These are phyloP conservation scores for Nakazawaea holstii DNA, from an alignment of 805 yeast genomes.

Conservation along the genomic window DNA sequence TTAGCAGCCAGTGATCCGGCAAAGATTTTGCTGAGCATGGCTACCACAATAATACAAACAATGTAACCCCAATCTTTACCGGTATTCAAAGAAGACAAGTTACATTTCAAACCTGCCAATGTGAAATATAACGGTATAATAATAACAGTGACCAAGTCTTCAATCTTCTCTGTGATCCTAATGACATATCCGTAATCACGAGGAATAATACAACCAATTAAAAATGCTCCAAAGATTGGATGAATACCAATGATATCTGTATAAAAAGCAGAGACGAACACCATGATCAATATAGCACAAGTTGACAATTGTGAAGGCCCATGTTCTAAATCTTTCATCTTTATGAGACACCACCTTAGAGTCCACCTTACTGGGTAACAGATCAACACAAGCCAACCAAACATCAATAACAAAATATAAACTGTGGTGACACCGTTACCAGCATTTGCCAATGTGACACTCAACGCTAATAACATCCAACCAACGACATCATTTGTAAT, in stretches of 20 bases:
- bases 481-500: constrained; percentile 75
- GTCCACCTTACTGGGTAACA: constrained; percentile 50
- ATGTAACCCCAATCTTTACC: constrained; percentile 80
- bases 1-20: constrained; percentile 68
- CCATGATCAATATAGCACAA: constrained; percentile 46
- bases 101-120: constrained; percentile 67
- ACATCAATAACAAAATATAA: constrained; percentile 58
- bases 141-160: constrained; percentile 67
- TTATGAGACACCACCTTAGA: constrained; percentile 39
- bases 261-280: constrained; percentile 65
- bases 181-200: constrained; percentile 71
- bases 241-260: constrained; percentile 85
- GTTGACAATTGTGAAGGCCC: constrained; percentile 65
- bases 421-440: constrained; percentile 63
- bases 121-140: constrained; percentile 78
- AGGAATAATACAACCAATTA: constrained; percentile 72
- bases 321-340: constrained; percentile 46
- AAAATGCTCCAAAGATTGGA: constrained; percentile 81
- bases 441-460: constrained; percentile 73
- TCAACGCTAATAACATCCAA: constrained; percentile 73
- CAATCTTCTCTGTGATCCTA: constrained; percentile 66
- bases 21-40: constrained; percentile 58
- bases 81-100: constrained; percentile 54
- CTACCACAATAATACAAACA: constrained; percentile 60
- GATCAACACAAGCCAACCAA: constrained; percentile 65